Evolutionary conservation across 192 early-diverging fungal genomes (phyloP), one percentile per base, ranked within the genome.

Genomic region (Lobosporangium transversale): DNA sequence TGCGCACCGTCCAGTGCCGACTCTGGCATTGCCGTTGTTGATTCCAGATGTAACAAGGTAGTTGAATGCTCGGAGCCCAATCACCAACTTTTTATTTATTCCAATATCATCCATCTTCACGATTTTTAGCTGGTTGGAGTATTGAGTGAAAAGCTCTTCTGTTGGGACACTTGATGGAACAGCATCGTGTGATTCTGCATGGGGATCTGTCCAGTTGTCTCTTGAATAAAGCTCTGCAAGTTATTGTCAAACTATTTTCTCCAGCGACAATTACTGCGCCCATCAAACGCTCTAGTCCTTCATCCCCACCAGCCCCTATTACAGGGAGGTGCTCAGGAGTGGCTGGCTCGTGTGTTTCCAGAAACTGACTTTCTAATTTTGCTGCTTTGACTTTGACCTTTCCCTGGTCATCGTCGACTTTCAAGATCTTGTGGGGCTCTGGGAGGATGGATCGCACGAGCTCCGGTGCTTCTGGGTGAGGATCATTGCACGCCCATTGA

Each of bases 141-240:
- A 53, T 30, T 53, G 51, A 8, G 51, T 53, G 11, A 27, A 29
- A 10, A 18, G 6, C 30, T 23, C 29, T 7, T 53, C 51, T 21
- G 51, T 53, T 23, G 51, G 51, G 5, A 53, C 23, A 29, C 51
- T 53, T 24, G 51, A 10, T 10, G 27, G 51, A 53, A 7, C 4
- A 5, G 51, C 51, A 23, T 21, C 5, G 51, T 53, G 27, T 6
- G 51, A 53, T 30, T 53, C 51, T 12, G 51, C 51, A 30, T 53
- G 51, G 7, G 51, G 51, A 9, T 30, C 9, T 42, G 40, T 17
- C 9, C 40, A 17, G 17, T 9, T 42, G 10, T 42, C 40, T 42
- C 9, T 42, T 12, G 40, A 9, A 42, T 35, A 57, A 21, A 37
- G 1, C 27, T 15, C 33, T 23, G 40, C 2, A 21, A 31, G 3